These are phyloP conservation scores for Kwoniella sp. DNA, from an alignment of 768 basidiomycete genomes.

Conservation along the genomic window DNA sequence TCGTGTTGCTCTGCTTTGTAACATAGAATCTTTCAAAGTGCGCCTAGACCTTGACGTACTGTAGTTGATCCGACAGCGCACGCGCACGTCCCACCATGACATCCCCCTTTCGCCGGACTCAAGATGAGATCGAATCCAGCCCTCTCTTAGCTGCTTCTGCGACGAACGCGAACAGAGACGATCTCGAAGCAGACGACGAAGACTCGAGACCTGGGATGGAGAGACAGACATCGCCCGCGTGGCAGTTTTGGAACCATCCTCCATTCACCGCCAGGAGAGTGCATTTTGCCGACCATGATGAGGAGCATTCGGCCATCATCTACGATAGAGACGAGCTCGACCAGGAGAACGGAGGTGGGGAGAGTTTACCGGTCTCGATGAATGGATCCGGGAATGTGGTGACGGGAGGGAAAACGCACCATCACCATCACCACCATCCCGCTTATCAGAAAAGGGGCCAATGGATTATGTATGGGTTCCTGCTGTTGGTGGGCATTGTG, in stretches of 20 bases:
- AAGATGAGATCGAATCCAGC: slow-evolving; percentile 11
- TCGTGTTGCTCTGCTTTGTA: too few relatives aligned
- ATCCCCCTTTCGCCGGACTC: slow-evolving; percentile 10
- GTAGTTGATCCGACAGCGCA: too few relatives aligned
- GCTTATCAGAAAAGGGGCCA: slow-evolving; percentile 16
- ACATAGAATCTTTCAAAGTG: too few relatives aligned
- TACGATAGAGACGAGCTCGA: slow-evolving; percentile 15
- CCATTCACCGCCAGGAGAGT: slow-evolving; percentile 17
- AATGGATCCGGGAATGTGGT: slow-evolving; percentile 6
- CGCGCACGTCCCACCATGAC: too few relatives aligned
- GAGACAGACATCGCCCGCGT: slow-evolving; percentile 11
- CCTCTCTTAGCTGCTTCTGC: slow-evolving; percentile 3
- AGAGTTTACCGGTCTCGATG: slow-evolving; percentile 10
- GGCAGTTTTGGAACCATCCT: slow-evolving; percentile 27
- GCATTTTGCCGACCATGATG: slow-evolving; percentile 19
- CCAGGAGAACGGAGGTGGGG: background rate
- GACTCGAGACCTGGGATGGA: slow-evolving; percentile 2
- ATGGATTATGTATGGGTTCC: slow-evolving; percentile 12
- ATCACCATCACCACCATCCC: slow-evolving; percentile 17
- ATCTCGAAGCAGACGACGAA: slow-evolving; percentile 4
- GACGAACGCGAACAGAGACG: background rate
- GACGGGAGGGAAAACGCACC: background rate
- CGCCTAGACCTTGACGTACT: too few relatives aligned
- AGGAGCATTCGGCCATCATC: background rate
- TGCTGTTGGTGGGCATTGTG: slow-evolving; percentile 16